phyloP scores from a whole-genome alignment of 768 basidiomycete genomes.

The Coprinopsis marcescibilis region DNA sequence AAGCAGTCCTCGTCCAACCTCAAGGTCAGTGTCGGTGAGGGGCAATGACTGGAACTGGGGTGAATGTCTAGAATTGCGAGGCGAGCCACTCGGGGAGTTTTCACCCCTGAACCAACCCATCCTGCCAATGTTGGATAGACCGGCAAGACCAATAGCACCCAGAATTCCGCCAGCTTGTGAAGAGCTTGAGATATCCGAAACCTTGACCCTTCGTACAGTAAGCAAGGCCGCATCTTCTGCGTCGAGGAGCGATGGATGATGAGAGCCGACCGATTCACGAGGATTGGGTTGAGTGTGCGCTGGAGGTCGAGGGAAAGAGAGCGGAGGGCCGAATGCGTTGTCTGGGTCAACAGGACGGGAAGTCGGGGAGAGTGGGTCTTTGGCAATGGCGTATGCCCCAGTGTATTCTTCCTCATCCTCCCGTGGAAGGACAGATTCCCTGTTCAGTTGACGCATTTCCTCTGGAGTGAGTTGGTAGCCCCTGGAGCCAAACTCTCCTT shows the following conservation, averaged over 20 bases:
- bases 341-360: constrained; percentile 31
- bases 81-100: constrained; percentile 20
- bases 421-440: constrained; percentile 28
- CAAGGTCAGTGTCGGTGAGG: constrained; percentile 40
- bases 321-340: constrained; percentile 17
- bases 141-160: constrained; percentile 40
- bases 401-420: constrained; percentile 20
- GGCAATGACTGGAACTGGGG: constrained; percentile 18
- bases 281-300: constrained; percentile 20
- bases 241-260: constrained; percentile 20
- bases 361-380: constrained; percentile 24
- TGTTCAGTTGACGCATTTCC: constrained; percentile 32
- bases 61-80: constrained; percentile 18
- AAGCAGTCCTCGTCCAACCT: constrained; percentile 37
- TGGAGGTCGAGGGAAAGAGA: constrained; percentile 14
- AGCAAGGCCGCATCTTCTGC: constrained; percentile 44
- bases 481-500: constrained; percentile 26
- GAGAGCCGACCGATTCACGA: constrained; percentile 24
- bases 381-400: constrained; percentile 26
- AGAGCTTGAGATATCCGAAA: constrained; percentile 28
- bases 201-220: constrained; percentile 46
- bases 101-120: constrained; percentile 52
- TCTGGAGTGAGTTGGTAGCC: constrained; percentile 28
- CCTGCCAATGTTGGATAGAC: constrained; percentile 42
- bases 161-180: constrained; percentile 18